Conservation (phyloP, 305 asterid species). For the Ajuga reptans region DNA sequence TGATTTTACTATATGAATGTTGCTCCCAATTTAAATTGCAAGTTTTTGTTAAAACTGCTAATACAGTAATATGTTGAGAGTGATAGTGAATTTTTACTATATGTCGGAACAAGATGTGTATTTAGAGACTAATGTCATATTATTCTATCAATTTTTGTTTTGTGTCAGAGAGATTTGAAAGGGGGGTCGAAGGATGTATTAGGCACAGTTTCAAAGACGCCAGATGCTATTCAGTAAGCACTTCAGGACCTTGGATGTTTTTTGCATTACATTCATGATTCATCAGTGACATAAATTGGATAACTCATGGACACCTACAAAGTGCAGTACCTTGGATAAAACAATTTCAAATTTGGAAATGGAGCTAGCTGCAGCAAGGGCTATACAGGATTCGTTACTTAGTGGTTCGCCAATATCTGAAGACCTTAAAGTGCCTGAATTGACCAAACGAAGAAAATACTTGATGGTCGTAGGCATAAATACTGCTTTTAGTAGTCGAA, state of each 20-base stretch:
- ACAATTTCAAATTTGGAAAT: constrained; percentile 70
- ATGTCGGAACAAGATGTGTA: not conserved
- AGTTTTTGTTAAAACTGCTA: not conserved
- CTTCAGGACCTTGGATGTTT: constrained; percentile 2
- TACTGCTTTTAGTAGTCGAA: constrained; percentile 79
- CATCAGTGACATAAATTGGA: not conserved
- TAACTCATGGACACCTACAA: constrained; percentile 11
- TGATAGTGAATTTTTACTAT: not conserved
- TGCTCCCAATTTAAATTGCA: not conserved
- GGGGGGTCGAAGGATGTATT: constrained; percentile 36
- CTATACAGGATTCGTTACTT: constrained; percentile 66
- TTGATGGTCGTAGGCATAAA: constrained; percentile 70
- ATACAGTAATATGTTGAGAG: not conserved
- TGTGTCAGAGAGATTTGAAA: constrained; percentile 36
- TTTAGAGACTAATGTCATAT: not conserved
- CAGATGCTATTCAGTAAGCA: constrained; percentile 56
- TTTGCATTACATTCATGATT: constrained; percentile 6
- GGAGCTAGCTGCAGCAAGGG: constrained; percentile 80
- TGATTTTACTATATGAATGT: no score
- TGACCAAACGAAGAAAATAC: constrained; percentile 56
- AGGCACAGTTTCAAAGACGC: constrained; percentile 50
- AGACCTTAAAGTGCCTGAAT: constrained; percentile 54
- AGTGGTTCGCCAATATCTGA: constrained; percentile 65
- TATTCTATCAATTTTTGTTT: constrained; percentile 4
- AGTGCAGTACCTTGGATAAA: constrained; percentile 61